Base-by-base conservation (phyloP, 2,329 filamentous ascomycete genomes). In the Teratosphaeria destructans region DNA sequence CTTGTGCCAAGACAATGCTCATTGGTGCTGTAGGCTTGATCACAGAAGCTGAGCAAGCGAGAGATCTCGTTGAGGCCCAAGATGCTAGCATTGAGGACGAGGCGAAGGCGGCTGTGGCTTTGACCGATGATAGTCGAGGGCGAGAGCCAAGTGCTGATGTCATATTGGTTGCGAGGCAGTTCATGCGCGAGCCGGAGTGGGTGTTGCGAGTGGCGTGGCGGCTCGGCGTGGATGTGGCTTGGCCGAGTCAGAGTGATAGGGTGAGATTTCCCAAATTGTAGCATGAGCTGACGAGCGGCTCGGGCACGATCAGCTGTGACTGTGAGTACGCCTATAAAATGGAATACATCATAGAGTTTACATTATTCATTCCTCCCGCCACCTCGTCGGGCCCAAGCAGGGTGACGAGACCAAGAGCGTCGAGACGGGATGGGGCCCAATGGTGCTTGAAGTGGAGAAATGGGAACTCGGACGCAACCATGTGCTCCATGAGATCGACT, bases 181-280 rank as follows among this genome's bases (percentile, higher is more conserved):
- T 82, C 61, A 75, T 82, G 74, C 72, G 80, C 7, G 80, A 82
- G 68, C 79, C 80, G 0, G 79, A 81, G 63, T 82, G 80, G 80
- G 80, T 82, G 32, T 62, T 82, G 39, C 77, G 68, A 52, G 78
- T 81, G 1, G 80, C 79, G 8, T 77, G 76, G 70, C 73, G 76
- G 64, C 61, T 82, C 60, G 76, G 74, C 3, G 73, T 82, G 0
- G 75, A 80, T 61, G 70, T 82, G 57, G 73, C 75, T 0, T 76
- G 77, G 71, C 78, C 79, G 4, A 73, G 65, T 53, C 80, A 82
- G 65, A 81, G 80, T 64, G 61, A 70, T 54, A 60, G 68, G 23
- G 68, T 70, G 32, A 56, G 66, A 27, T 69, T 71, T 52, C 68
- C 67, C 27, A 68, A 68, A 56, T 52, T 69, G 35, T 67, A 58